These are phyloP conservation scores for Aciculosporium take DNA, from an alignment of 2,329 filamentous ascomycete genomes.

Conservation along the genomic window DNA sequence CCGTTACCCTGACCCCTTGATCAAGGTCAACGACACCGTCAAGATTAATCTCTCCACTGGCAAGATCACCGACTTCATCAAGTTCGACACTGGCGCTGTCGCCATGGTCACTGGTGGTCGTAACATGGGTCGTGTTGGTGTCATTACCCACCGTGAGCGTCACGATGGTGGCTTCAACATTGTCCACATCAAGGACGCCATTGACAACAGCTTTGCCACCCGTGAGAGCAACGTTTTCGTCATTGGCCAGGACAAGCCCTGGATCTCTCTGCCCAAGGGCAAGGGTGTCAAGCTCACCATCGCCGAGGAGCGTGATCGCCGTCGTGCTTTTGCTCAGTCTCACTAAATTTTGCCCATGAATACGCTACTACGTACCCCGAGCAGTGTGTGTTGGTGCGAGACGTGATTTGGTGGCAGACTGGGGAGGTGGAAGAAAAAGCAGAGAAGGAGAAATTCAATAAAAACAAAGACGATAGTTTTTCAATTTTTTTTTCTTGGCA, in stretches of 20 bases:
- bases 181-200: conserved; percentile 98
- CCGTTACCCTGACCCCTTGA: conserved; percentile 93
- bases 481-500: conserved; percentile 12
- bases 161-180: conserved; percentile 99
- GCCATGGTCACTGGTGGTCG: conserved; percentile 99
- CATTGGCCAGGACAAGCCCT: conserved; percentile 96
- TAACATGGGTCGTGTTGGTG: conserved; percentile 99
- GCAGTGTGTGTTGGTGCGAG: too few species aligned
- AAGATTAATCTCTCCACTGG: conserved; percentile 95
- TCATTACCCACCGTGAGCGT: conserved; percentile 99
- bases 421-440: conserved; percentile 7
- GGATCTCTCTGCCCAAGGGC: conserved; percentile 98
- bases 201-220: conserved; percentile 99
- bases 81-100: conserved; percentile 96
- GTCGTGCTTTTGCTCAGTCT: conserved; percentile 51
- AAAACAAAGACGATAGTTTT: neutral
- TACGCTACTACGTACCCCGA: neutral
- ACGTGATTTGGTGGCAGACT: conserved; percentile 7
- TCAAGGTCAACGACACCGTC: conserved; percentile 99
- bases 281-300: conserved; percentile 99
- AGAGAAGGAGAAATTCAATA: neutral
- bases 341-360: conserved; percentile 26
- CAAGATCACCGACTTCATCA: conserved; percentile 97
- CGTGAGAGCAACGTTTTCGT: conserved; percentile 99
- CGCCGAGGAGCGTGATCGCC: conserved; percentile 97